Base-by-base conservation (phyloP, 1,284 basidiomycete species). In the Trichosporon sp. region DNA sequence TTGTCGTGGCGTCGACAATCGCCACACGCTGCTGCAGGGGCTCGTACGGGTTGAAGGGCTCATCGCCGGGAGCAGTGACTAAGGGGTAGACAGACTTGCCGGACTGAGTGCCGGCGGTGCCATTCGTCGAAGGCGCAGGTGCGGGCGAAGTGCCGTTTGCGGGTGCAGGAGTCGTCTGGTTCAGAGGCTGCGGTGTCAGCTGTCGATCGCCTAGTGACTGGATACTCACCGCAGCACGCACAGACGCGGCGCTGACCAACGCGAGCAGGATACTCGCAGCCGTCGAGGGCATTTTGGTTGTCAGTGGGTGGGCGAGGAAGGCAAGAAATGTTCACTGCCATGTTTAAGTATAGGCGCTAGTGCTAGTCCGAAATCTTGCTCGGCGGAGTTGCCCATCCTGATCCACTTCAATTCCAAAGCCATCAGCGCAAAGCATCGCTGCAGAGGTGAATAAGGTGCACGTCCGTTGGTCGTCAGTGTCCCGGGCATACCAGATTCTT, bases 21-120 rank as follows among this genome's bases (percentile, higher is more conserved):
- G 71, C 69, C 1, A 72, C 23, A 6, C 71, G 69, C 65, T 72
- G 71, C 62, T 72, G 71, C 7, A 72, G 67, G 4, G 71, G 71
- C 63, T 72, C 71, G 32, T 54, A 25, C 19, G 16, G 23, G 65
- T 72, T 72, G 56, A 27, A 64, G 11, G 71, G 71, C n/a, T 21
- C 33, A 4, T 63, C 58, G 9, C 71, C 71, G 9, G 71, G 71
- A 4, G 58, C 63, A 1, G 67, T 68, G 8, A 62, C 59, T 31
- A 70, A 59, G 3, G 67, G 67, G 60, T 64, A 70, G 14, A 31
- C 49, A 8, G 27, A 31, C 49, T 54, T 54, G 49, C 25, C 49
- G 5, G 49, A 14, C 16, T 31, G 14, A 8, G 49, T 6, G 25
- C 13, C 25, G 14, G 40, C 19, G 19, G 40, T 21, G 40, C 19